A percentile compares a stretch with the other conserved stretches of the same genome.
Conservation (phyloP, 805 yeast species). For the Kregervanrija fluxuum region DNA sequence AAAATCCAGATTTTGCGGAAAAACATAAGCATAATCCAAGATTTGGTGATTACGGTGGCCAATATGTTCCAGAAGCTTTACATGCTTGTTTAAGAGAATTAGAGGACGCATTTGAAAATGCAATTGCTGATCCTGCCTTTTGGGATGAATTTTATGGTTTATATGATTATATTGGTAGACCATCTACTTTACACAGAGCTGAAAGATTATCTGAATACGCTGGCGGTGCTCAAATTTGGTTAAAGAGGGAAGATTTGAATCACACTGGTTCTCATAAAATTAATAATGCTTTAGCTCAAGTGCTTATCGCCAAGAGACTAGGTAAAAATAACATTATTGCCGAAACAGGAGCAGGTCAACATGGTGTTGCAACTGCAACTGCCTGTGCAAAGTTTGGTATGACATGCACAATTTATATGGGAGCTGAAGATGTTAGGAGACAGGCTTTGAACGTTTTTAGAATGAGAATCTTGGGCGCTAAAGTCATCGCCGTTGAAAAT, state of each 20-base stretch:
- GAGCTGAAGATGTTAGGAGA: constrained; percentile 98
- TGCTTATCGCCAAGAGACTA: constrained; percentile 67
- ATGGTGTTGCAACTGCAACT: constrained; percentile 89
- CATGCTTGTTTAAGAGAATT: constrained; percentile 87
- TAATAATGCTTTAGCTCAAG: constrained; percentile 80
- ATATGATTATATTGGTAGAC: constrained; percentile 94
- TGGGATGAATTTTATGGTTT: constrained; percentile 87
- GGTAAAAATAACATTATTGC: constrained; percentile 77
- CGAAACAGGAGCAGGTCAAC: constrained; percentile 92
- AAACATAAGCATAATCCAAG: constrained; percentile 62
- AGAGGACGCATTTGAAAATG: constrained; percentile 80
- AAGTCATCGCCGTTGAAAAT: constrained; percentile 85
- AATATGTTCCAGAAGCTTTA: constrained; percentile 94
- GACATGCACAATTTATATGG: constrained; percentile 94
- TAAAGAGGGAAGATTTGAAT: constrained; percentile 92
- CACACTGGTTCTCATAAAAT: constrained; percentile 88
- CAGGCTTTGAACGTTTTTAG: constrained; percentile 97
- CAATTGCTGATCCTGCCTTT: constrained; percentile 82
- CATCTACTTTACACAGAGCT: constrained; percentile 86
- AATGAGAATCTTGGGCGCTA: constrained; percentile 94
- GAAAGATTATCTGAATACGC: constrained; percentile 82
- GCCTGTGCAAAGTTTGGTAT: constrained; percentile 91
- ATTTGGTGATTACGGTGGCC: constrained; percentile 97
- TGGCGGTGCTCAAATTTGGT: constrained; percentile 96
- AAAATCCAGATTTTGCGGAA: constrained; percentile 40